Evolutionary conservation across 306 rosid genomes (phyloP), one percentile per base, ranked within the genome.

Genomic region (Dryas alaskensis): DNA sequence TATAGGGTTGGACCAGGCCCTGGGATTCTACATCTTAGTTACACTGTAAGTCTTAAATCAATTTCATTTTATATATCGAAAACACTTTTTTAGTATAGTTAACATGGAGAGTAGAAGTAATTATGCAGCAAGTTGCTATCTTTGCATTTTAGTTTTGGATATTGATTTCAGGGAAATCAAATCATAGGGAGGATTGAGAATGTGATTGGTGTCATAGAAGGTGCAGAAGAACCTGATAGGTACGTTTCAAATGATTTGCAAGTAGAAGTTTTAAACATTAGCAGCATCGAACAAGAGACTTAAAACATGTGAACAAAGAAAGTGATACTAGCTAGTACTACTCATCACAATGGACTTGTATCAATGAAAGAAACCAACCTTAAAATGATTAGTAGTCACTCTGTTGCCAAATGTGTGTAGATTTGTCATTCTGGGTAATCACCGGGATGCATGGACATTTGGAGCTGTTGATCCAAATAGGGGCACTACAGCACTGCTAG

Each of bases 381-480:
- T 58, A 16, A 45, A 17, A 1, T 53, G 64, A 43, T 25, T 13
- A 44, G 22, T 10, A 58, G 22, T 10, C 5, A 54, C 42, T 75
- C 27, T 67, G 64, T 75, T 81, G 65, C 68, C 22, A 74, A 79
- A 54, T 70, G 37, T 65, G 4, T 81, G 86, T 70, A 91, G 94
- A 76, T 84, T 67, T 85, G 90, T 89, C 67, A 89, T 91, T 78
- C 78, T 88, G 66, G 94, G 97, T 19, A 91, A 88, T 71, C 97
- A 87, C 81, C 86, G 94, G 65, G 94, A 89, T 76, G 92, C 89
- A 22, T 91, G 94, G 90, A 91, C 94, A 60, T 88, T 86, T 88
- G 97, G 97, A 73, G 97, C 94, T 8, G 94, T 85, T 78, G 97
- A 88, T 81, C 97, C 94, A 54, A 91, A 81, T 69, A 88, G 94